Evolutionary conservation across 2,329 filamentous ascomycete species (phyloP), one percentile per base, ranked within the genome.

Genomic region (Fusarium illudens): DNA sequence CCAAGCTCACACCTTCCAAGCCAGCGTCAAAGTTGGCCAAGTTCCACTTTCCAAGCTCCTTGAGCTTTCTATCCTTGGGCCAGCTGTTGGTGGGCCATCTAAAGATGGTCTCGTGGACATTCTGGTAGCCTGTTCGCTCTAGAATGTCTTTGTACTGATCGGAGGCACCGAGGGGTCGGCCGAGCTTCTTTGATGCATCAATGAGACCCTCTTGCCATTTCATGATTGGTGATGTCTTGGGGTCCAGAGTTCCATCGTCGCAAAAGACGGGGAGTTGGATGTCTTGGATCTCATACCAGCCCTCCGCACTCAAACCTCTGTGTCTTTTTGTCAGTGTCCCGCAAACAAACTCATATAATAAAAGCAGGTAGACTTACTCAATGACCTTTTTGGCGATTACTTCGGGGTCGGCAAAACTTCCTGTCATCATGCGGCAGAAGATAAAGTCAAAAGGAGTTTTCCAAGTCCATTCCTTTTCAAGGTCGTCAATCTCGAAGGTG

Each of bases 251-350:
- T 0, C 5, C 59, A 6, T 67, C 64, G 1, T 67, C 64, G 2
- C 64, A 67, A 0, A 67, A 56, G 1, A 67, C 50, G 0, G 64
- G 64, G 4, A 67, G 48, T n/a, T 67, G 64, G 2, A 67, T 67
- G 10, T 67, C 64, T 5, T 67, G 59, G 3, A 67, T 67, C 9
- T 67, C 64, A 3, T 67, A 67, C 64, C 64, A 67, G 1, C 64
- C 64, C 1, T 64, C 54, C 2, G 59, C 37, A 12, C 37, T 50
- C 0, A 67, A 30, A 3, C n/a, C 44, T 8, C 64, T 67, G 12
- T 8, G 7, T 3, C 4, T 1, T 7, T 2, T 3, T 15, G 4
- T 50, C 2, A 19, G 12, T 4, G 10, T n/a, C 6, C 4, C 5
- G 13, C 10, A 12, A 17, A 20, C 6, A 12, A 19, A 1, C 2